phyloP scores from a whole-genome alignment of 2,329 filamentous ascomycete species.

The Fusarium camptoceras region DNA sequence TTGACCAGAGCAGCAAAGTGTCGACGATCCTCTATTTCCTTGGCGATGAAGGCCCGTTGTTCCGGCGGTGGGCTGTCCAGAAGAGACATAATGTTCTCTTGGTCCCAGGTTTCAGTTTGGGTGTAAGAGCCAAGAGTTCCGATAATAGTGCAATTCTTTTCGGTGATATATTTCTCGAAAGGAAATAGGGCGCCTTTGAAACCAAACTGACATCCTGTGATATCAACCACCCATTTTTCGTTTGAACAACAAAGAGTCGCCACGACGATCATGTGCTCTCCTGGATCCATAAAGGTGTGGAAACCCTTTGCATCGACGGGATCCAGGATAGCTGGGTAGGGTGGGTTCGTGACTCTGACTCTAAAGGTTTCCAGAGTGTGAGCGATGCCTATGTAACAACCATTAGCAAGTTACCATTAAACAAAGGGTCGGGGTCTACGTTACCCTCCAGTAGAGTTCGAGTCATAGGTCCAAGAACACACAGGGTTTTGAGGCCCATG shows the following conservation, averaged over 20 bases:
- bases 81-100: conserved; percentile 6
- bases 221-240: conserved; percentile 33
- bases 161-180: conserved; percentile 13
- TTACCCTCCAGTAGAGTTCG: conserved; percentile 12
- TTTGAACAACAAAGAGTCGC: neutral
- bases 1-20: conserved; percentile 23
- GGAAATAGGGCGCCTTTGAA: conserved; percentile 28
- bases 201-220: conserved; percentile 30
- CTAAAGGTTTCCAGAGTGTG: neutral
- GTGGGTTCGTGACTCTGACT: conserved; percentile 4
- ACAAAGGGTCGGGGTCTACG: neutral
- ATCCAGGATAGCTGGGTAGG: conserved; percentile 10
- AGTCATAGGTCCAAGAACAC: conserved; percentile 23
- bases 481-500: neutral
- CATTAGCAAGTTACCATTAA: neutral
- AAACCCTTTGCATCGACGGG: neutral
- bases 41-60: conserved; percentile 5
- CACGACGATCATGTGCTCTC: conserved; percentile 4
- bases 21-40: conserved; percentile 16
- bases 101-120: conserved; percentile 19
- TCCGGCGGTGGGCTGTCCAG: neutral
- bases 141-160: conserved; percentile 1
- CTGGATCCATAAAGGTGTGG: neutral
- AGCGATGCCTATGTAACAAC: neutral
- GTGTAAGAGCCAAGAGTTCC: neutral